Conservation (phyloP, 1,284 basidiomycete species). For the Rugiboletus extremiorientalis region DNA sequence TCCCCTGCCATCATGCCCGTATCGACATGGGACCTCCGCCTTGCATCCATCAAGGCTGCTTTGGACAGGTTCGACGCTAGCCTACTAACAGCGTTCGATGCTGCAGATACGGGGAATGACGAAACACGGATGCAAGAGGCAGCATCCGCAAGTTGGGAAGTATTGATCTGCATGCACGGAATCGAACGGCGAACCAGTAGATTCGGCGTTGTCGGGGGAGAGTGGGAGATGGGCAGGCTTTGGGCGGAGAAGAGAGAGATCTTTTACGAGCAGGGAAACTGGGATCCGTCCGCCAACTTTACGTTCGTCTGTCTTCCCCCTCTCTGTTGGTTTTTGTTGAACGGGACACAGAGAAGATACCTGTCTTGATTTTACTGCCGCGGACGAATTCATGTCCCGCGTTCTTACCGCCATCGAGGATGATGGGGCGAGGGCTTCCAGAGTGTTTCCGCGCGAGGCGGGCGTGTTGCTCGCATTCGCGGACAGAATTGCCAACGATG, state of each 20-base stretch:
- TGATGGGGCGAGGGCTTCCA: conserved; percentile 78
- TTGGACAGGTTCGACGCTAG: conserved; percentile 88
- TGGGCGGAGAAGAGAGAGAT: conserved; percentile 95
- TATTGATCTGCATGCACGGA: conserved; percentile 45
- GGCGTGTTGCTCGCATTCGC: conserved; percentile 75
- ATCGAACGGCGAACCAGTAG: conserved; percentile 40
- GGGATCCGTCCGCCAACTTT: conserved; percentile 54
- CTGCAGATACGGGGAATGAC: conserved; percentile 63
- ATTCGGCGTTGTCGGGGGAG: conserved; percentile 35
- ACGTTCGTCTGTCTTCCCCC: conserved; percentile 6
- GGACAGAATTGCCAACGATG: conserved; percentile 73
- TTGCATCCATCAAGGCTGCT: conserved; percentile 69
- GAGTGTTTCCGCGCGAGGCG: conserved; percentile 82
- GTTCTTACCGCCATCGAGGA: conserved; percentile 65
- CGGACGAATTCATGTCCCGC: conserved; percentile 87
- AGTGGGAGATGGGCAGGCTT: conserved; percentile 92
- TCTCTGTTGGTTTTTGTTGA: not conserved
- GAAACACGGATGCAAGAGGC: conserved; percentile 76
- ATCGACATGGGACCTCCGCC: conserved; percentile 59
- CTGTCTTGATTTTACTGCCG: conserved; percentile 69
- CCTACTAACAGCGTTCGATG: conserved; percentile 82
- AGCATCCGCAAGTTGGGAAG: conserved; percentile 82
- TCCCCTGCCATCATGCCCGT: conserved; percentile 66
- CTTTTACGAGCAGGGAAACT: conserved; percentile 83
- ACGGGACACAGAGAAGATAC: conserved; percentile 19